Percentiles rank a stretch among this genome's conserved stretches.
Evolutionary conservation across 345 rosid genomes (phyloP).

Genomic region (Pistacia atlantica): DNA sequence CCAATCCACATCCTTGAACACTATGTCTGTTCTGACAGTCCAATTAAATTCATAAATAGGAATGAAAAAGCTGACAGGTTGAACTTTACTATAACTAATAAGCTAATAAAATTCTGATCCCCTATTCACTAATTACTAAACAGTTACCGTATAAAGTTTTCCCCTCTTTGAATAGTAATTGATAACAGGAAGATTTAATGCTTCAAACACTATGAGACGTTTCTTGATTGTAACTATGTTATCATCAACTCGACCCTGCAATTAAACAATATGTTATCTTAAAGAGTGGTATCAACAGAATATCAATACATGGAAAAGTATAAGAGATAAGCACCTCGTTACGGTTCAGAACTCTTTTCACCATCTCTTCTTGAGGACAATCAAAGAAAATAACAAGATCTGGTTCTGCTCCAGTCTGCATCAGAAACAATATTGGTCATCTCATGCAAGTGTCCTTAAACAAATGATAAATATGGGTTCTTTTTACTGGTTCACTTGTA

Average conservation of each 20-base stretch:
- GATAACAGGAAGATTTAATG: slow-evolving; percentile 72
- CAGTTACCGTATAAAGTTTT: slow-evolving; percentile 65
- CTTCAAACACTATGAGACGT: slow-evolving; percentile 60
- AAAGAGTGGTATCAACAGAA: slow-evolving; percentile 5
- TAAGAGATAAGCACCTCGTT: slow-evolving; percentile 55
- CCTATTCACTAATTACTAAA: background rate
- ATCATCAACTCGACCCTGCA: slow-evolving; percentile 84
- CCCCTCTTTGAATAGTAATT: slow-evolving; percentile 74
- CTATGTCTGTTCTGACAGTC: background rate
- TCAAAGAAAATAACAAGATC: slow-evolving; percentile 69
- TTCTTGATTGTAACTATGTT: slow-evolving; percentile 64
- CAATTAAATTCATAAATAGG: background rate
- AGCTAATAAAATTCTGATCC: background rate
- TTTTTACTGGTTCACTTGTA: background rate
- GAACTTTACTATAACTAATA: background rate
- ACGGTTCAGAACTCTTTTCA: slow-evolving; percentile 64
- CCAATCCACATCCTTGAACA: no score
- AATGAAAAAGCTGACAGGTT: background rate
- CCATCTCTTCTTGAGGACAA: slow-evolving; percentile 80
- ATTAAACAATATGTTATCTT: slow-evolving; percentile 17
- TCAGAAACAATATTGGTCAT: background rate
- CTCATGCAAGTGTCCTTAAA: background rate
- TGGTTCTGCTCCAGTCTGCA: slow-evolving; percentile 65
- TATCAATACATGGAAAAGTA: background rate
- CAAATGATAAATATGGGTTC: background rate